These are phyloP conservation scores for Amylocarpus encephaloides DNA, from an alignment of 2,329 filamentous ascomycete genomes.

Conservation along the genomic window DNA sequence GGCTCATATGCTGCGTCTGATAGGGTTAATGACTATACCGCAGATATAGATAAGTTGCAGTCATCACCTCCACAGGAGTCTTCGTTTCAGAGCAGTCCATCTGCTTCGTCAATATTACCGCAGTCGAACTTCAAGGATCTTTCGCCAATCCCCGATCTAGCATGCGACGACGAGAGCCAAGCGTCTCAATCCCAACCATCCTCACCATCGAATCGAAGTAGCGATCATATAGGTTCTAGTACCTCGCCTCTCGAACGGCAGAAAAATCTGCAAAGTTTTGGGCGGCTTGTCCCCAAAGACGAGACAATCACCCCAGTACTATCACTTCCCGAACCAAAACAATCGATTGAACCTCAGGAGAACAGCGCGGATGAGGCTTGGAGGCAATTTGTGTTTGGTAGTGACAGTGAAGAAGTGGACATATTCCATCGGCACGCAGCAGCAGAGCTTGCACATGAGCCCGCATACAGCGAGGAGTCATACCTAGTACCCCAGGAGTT, in stretches of 20 bases:
- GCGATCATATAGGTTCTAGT: not conserved
- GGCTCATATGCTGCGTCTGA: not conserved
- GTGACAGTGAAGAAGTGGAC: slow-evolving; percentile 12
- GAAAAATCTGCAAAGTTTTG: not conserved
- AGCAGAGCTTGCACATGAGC: too few species aligned
- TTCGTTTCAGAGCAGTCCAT: not conserved
- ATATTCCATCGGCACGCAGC: not conserved
- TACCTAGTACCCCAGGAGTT: too few species aligned
- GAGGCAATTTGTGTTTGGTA: slow-evolving; percentile 28
- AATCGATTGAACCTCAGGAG: not conserved
- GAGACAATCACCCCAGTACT: not conserved
- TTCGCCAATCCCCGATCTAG: not conserved
- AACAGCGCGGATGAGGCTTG: slow-evolving; percentile 21
- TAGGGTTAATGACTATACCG: not conserved
- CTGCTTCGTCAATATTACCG: not conserved
- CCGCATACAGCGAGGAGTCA: too few species aligned
- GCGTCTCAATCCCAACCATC: slow-evolving; percentile 2
- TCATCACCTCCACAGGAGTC: not conserved
- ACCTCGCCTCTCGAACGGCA: not conserved
- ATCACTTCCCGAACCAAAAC: too few species aligned
- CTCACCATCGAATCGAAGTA: not conserved
- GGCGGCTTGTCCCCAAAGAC: not conserved
- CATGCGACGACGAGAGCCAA: not conserved
- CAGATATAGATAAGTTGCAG: not conserved
- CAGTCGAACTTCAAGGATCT: not conserved